Base-by-base conservation (phyloP, 163 green algal genomes). In the Chloromonas sp. region DNA sequence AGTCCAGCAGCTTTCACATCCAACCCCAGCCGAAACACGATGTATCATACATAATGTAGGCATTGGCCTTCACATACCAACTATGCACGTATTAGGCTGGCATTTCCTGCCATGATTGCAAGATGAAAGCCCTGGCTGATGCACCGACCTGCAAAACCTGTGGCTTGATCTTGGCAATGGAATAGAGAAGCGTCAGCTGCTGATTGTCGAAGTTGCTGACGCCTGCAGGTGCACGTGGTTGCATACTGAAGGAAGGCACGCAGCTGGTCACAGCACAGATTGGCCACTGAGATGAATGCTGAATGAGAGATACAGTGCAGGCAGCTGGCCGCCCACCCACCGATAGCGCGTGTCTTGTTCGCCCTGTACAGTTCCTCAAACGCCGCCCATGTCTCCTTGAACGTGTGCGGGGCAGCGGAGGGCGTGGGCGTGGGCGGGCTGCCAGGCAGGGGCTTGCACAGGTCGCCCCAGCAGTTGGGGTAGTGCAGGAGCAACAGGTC, bases 401-500 rank as follows among this genome's bases (percentile, higher is more conserved):
- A 74, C 66, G 66, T 74, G 66, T 11, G 66, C 66, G 66, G 66
- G 5, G 66, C 66, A 5, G 66, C 66, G 11, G 66, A 11, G 66
- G 5, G 5, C 66, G 66, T 15, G 5, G 11, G 66, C 5, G 66
- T 5, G 66, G 66, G 66, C 66, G 66, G 66, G 2, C 3, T 5
- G 76, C 76, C 76, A n/a, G 74, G 13, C 78, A 74, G 66, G 5
- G 66, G 5, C 5, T 74, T 74, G 87, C 95, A 98, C 77, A 98
- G 87, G 78, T 80, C 83, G 1, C 81, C 86, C 89, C 90, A 96
- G 86, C 94, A 98, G 70, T 86, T 84, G 14, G 94, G 90, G 88
- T 97, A 98, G 87, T 98, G 95, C 86, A 98, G 91, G 70, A 97
- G 88, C 71, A 97, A 87, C 3, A 97, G 90, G 85, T 98, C 94